phyloP scores from a whole-genome alignment of 1,284 basidiomycete genomes.

The Trichosporon coremiiforme region DNA sequence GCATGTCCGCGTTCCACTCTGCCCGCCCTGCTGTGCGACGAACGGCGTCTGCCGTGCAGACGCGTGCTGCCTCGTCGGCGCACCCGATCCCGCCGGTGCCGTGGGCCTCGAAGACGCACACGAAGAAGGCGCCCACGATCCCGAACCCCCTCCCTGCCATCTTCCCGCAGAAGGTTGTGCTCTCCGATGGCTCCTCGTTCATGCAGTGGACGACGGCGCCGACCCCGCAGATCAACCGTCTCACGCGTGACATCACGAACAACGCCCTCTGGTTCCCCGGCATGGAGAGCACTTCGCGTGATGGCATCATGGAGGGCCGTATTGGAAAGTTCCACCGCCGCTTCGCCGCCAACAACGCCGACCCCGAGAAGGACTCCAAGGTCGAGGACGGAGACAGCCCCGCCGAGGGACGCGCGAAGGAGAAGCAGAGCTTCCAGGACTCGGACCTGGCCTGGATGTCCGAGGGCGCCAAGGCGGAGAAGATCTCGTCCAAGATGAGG shows the following conservation, averaged over 20 bases:
- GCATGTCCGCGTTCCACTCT: slow-evolving; percentile 27
- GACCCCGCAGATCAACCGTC: slow-evolving; percentile 65
- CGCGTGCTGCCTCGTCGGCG: slow-evolving; percentile 35
- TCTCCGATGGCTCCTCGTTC: slow-evolving; percentile 83
- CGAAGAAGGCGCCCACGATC: slow-evolving; percentile 59
- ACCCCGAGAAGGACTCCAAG: slow-evolving; percentile 8
- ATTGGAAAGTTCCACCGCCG: slow-evolving; percentile 75
- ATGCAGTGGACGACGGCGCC: slow-evolving; percentile 83
- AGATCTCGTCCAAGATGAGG: slow-evolving; percentile 40
- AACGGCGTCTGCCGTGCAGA: slow-evolving; percentile 31
- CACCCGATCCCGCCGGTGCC: slow-evolving; percentile 10
- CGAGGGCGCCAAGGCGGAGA: slow-evolving; percentile 54
- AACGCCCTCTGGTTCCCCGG: slow-evolving; percentile 71
- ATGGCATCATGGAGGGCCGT: slow-evolving; percentile 71
- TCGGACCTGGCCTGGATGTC: slow-evolving; percentile 56
- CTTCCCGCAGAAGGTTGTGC: slow-evolving; percentile 77
- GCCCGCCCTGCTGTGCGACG: slow-evolving; percentile 29
- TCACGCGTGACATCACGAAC: slow-evolving; percentile 82
- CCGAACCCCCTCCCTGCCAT: slow-evolving; percentile 79
- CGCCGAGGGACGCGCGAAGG: slow-evolving; percentile 7
- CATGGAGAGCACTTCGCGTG: slow-evolving; percentile 60
- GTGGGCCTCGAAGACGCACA: slow-evolving; percentile 53
- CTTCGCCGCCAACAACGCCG: slow-evolving; percentile 57
- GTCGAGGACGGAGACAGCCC: neutral
- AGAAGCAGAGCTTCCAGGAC: slow-evolving; percentile 36